Percentiles rank a stretch among this genome's conserved stretches.
phyloP scores from a whole-genome alignment of 78 protist genomes.

The Dictyostelium capitatum region DNA sequence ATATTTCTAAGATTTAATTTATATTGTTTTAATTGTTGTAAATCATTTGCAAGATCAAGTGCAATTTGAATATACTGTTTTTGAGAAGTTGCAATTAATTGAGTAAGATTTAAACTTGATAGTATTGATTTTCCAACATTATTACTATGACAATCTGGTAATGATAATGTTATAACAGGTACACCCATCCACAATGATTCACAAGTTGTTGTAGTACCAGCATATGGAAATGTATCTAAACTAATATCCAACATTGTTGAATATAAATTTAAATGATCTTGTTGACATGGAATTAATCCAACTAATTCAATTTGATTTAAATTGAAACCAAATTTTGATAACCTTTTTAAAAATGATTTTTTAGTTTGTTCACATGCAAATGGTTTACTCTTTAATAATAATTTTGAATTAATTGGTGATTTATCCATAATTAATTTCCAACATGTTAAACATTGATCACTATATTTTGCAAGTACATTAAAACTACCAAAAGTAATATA shows the following conservation, averaged over 20 bases:
- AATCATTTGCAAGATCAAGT: conserved; percentile 54
- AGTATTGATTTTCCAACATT: conserved; percentile 84
- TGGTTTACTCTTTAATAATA: conserved; percentile 67
- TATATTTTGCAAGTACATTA: conserved; percentile 87
- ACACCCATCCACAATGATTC: conserved; percentile 88
- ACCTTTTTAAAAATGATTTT: neutral
- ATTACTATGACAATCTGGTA: conserved; percentile 49
- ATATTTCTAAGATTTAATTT: conserved; percentile 19
- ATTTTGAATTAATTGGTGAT: conserved; percentile 39
- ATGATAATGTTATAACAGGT: conserved; percentile 72
- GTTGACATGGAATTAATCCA: conserved; percentile 38
- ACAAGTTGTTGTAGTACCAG: conserved; percentile 84
- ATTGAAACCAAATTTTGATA: conserved; percentile 47
- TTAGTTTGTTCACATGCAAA: conserved; percentile 56
- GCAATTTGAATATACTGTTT: conserved; percentile 83
- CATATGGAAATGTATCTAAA: conserved; percentile 86
- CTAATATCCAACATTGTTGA: conserved; percentile 76
- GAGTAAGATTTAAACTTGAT: conserved; percentile 23
- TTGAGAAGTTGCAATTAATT: conserved; percentile 41
- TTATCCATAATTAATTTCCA: conserved; percentile 65
- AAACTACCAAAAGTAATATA: conserved; percentile 89
- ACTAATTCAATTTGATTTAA: conserved; percentile 29
- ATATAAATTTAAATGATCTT: conserved; percentile 72
- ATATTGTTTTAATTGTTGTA: neutral
- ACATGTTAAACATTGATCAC: conserved; percentile 23